Evolutionary conservation across 257 asterid species (phyloP).

Genomic region (Jacaranda copaia): DNA sequence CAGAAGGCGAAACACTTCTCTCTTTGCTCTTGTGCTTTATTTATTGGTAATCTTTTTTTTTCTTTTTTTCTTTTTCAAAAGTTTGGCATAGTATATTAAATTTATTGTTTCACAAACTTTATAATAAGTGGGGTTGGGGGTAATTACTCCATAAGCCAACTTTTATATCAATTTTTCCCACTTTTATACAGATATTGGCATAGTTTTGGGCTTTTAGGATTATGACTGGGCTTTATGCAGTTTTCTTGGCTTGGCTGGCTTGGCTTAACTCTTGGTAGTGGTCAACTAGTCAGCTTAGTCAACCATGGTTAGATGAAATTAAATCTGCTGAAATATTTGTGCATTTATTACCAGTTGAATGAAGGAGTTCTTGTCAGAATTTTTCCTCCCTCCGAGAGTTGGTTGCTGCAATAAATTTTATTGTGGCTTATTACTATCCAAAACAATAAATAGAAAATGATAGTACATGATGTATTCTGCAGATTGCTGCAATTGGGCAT

Average conservation of each 20-base stretch:
- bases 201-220: slow-evolving; percentile 41
- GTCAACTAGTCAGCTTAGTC: not conserved
- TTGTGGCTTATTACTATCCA: slow-evolving; percentile 12
- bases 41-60: slow-evolving; percentile 37
- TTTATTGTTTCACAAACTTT: slow-evolving; percentile 32
- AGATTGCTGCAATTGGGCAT: slow-evolving; percentile 40
- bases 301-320: slow-evolving; percentile 34
- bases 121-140: slow-evolving; percentile 30
- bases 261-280: slow-evolving; percentile 19
- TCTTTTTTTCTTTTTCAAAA: slow-evolving; percentile 7
- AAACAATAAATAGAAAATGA: slow-evolving; percentile 27
- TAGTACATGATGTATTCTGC: slow-evolving; percentile 38
- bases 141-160: slow-evolving; percentile 39
- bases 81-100: slow-evolving; percentile 21
- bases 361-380: slow-evolving; percentile 47
- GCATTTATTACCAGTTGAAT: slow-evolving; percentile 44
- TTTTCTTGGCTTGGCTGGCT: slow-evolving; percentile 19
- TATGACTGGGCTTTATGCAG: slow-evolving; percentile 25
- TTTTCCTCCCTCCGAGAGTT: slow-evolving; percentile 36
- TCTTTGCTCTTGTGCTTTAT: slow-evolving; percentile 48
- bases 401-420: slow-evolving; percentile 45
- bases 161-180: slow-evolving; percentile 4
- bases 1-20: slow-evolving; percentile 37
- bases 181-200: slow-evolving; percentile 37
- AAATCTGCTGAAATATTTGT: slow-evolving; percentile 42